phyloP scores from a whole-genome alignment of 306 rosid genomes.

The Delonix regia region DNA sequence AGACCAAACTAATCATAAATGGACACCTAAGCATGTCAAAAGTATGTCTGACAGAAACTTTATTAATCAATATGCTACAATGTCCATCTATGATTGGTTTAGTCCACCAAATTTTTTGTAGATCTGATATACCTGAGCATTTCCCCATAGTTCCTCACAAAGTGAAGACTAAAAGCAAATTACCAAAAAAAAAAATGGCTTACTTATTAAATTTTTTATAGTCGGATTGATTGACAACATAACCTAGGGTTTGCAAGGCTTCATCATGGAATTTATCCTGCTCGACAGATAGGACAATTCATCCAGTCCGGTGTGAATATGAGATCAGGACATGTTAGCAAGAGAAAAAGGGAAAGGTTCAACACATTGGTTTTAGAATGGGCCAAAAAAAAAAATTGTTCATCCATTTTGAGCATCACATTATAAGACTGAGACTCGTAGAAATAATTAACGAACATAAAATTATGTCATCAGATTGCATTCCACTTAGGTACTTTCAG shows the following conservation, averaged over 20 bases:
- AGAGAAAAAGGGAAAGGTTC: neutral
- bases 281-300: conserved; percentile 75
- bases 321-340: conserved; percentile 21
- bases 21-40: neutral
- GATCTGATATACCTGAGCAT: too few relatives aligned
- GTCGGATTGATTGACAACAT: conserved; percentile 80
- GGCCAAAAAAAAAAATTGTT: neutral
- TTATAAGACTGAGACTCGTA: conserved; percentile 1
- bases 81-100: neutral
- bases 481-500: neutral
- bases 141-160: too few relatives aligned
- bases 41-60: neutral
- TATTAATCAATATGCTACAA: neutral
- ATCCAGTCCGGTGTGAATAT: conserved; percentile 67
- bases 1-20: neutral
- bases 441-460: conserved; percentile 1
- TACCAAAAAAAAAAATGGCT: too few relatives aligned
- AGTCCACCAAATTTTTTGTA: neutral
- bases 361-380: neutral
- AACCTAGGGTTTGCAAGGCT: conserved; percentile 66
- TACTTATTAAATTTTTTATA: too few relatives aligned
- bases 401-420: neutral
- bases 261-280: conserved; percentile 74
- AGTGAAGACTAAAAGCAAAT: too few relatives aligned
- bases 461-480: neutral